phyloP scores from a whole-genome alignment of 2,329 filamentous ascomycete genomes.

The Pseudopyricularia javanii region DNA sequence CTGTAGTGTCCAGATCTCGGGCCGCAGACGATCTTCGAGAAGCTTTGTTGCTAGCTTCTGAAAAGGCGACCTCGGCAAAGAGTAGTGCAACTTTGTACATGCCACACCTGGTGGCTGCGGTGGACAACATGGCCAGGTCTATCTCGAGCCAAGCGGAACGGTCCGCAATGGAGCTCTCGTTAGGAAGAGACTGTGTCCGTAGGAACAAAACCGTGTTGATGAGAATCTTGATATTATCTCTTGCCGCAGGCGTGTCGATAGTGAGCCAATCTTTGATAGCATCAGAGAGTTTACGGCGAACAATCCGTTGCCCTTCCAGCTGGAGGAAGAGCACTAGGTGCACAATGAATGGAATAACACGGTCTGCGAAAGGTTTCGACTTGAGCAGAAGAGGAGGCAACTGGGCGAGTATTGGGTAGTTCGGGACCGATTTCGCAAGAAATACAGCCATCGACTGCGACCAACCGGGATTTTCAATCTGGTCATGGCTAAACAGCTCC shows the following conservation, averaged over 20 bases:
- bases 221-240: conserved; percentile 57
- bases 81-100: conserved; percentile 82
- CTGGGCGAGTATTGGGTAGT: conserved; percentile 57
- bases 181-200: conserved; percentile 63
- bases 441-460: conserved; percentile 46
- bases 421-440: conserved; percentile 44
- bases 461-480: conserved; percentile 42
- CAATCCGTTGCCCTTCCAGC: conserved; percentile 43
- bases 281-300: conserved; percentile 52
- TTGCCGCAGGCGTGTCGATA: conserved; percentile 27
- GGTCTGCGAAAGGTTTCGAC: conserved; percentile 58
- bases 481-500: conserved; percentile 21
- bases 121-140: conserved; percentile 57
- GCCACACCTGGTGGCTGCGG: conserved; percentile 62
- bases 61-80: conserved; percentile 62
- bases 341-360: conserved; percentile 70
- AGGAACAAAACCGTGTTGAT: conserved; percentile 78
- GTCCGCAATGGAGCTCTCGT: conserved; percentile 68
- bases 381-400: conserved; percentile 53
- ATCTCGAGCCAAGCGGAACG: conserved; percentile 77
- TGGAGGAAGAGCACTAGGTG: conserved; percentile 69
- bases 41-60: conserved; percentile 34
- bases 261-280: conserved; percentile 54
- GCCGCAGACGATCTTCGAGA: conserved; percentile 56
- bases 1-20: conserved; percentile 25